These are phyloP conservation scores for Microcyclospora tardicrescens DNA, from an alignment of 2,329 filamentous ascomycete species.

Conservation along the genomic window DNA sequence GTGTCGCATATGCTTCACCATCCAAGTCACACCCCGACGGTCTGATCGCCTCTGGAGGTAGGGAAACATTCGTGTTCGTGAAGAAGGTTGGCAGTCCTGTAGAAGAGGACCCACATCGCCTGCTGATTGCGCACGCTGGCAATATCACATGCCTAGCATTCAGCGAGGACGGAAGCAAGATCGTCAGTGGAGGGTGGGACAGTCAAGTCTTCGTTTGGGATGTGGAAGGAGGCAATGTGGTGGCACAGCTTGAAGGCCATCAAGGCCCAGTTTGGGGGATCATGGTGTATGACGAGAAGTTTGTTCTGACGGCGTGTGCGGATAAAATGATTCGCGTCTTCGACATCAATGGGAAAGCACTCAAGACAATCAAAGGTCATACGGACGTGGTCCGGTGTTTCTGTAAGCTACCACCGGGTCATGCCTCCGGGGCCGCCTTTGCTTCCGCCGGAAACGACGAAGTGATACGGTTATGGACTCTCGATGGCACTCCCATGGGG, in stretches of 20 bases:
- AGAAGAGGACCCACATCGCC: conserved; percentile 67
- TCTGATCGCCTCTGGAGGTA: conserved; percentile 73
- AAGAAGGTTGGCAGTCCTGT: conserved; percentile 55
- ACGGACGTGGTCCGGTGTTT: conserved; percentile 81
- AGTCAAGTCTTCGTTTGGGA: conserved; percentile 75
- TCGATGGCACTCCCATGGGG: conserved; percentile 62
- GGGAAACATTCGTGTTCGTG: conserved; percentile 87
- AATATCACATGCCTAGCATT: conserved; percentile 84
- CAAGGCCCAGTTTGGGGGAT: conserved; percentile 84
- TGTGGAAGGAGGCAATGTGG: conserved; percentile 71
- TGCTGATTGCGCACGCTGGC: conserved; percentile 72
- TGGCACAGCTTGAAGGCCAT: conserved; percentile 60
- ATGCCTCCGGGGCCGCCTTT: conserved; percentile 78
- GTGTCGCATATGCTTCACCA: conserved; percentile 62
- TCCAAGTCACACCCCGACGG: conserved; percentile 59
- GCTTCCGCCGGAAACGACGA: conserved; percentile 92
- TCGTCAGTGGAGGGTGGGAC: conserved; percentile 94
- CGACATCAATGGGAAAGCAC: conserved; percentile 49
- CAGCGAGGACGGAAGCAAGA: conserved; percentile 54
- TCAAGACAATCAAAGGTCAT: conserved; percentile 54
- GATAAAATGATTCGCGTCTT: conserved; percentile 84
- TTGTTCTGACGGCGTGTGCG: conserved; percentile 69
- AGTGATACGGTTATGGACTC: conserved; percentile 72
- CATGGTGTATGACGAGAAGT: conserved; percentile 64
- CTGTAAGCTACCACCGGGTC: conserved; percentile 60